Base-by-base conservation (phyloP, 371 early-diverging fungal species). In the Blakeslea trispora region DNA sequence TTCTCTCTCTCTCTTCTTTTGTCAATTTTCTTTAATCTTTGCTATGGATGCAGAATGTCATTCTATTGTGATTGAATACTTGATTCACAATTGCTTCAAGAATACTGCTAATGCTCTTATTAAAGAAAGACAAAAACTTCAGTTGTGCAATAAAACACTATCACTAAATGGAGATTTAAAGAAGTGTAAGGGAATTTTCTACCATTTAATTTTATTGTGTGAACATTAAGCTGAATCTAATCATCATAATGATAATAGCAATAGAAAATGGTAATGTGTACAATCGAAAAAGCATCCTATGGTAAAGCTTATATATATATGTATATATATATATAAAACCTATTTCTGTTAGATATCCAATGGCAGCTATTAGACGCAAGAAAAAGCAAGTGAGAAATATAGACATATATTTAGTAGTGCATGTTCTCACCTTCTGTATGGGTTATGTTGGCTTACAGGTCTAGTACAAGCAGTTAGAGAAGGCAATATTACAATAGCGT, bases 31-130 rank as follows among this genome's bases (percentile, higher is more conserved):
- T 31, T 37, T 46, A 18, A 40, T n/a, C n/a, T n/a, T n/a, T n/a
- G n/a, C 40, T 10, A 34, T 59, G 64, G 46, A 72, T n/a, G 39
- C 47, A 18, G 53, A 65, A 23, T 71, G 72, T 44, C 62, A 67
- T 39, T 45, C 59, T 15, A 53, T 75, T 37, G 56, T 75, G 9
- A 59, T 66, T 40, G 77, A 85, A 48, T 85, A 85, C 40, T 68
- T 85, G 10, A 51, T 85, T 15, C 82, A 85, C 61, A 73, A 81
- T 37, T 83, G 84, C 55, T 85, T 77, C 63, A 81, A 81, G 24
- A 81, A 85, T 52, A 83, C 85, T 1, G 85, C 85, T 22, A 81
- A 76, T 45, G 82, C 83, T 8, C 75, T 85, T 50, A 54, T 81
- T 43, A 73, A 67, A 52, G 83, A 85, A 35, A 71, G 65, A 17